Conservation (phyloP, 441 rosid genomes). For the Hura crepitans region DNA sequence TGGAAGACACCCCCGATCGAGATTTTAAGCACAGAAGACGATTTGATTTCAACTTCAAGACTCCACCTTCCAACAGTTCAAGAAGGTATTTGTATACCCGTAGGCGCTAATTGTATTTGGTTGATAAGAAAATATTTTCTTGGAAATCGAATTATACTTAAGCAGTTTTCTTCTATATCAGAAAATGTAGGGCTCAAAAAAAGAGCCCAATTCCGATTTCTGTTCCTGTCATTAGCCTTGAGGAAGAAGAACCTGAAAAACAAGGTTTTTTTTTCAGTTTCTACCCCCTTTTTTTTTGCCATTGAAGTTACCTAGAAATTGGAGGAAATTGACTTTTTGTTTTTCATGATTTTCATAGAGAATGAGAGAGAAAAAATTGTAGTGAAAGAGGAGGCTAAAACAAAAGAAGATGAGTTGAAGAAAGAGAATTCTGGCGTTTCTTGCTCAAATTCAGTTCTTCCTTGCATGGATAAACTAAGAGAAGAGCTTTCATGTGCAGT, state of each 20-base stretch:
- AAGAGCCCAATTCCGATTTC: constrained; percentile 41
- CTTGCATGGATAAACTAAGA: constrained; percentile 75
- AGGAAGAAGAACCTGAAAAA: constrained; percentile 38
- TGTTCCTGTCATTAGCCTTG: constrained; percentile 52
- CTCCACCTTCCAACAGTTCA: constrained; percentile 61
- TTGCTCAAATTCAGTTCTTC: constrained; percentile 34
- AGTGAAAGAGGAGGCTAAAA: constrained; percentile 29
- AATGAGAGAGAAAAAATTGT: constrained; percentile 7
- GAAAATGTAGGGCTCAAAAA: constrained; percentile 58
- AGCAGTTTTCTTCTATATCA: constrained; percentile 19
- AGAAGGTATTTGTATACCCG: constrained; percentile 45
- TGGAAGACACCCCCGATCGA: constrained; percentile 87
- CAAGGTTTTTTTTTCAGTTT: constrained; percentile 37
- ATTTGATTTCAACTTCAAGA: constrained; percentile 44
- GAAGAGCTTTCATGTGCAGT: constrained; percentile 96
- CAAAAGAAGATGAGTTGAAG: constrained; percentile 24
- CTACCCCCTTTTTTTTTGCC: neutral
- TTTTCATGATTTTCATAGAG: too few relatives aligned
- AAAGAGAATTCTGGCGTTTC: constrained; percentile 31
- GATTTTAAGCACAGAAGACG: constrained; percentile 54
- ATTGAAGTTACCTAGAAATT: too few relatives aligned
- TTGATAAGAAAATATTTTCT: neutral
- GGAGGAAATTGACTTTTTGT: constrained; percentile 10
- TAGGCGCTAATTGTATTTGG: neutral
- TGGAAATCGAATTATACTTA: neutral